A percentile compares a stretch with the other conserved stretches of the same genome.
These are phyloP conservation scores for Hibiscus mutabilis DNA, from an alignment of 345 rosid species.

Conservation along the genomic window DNA sequence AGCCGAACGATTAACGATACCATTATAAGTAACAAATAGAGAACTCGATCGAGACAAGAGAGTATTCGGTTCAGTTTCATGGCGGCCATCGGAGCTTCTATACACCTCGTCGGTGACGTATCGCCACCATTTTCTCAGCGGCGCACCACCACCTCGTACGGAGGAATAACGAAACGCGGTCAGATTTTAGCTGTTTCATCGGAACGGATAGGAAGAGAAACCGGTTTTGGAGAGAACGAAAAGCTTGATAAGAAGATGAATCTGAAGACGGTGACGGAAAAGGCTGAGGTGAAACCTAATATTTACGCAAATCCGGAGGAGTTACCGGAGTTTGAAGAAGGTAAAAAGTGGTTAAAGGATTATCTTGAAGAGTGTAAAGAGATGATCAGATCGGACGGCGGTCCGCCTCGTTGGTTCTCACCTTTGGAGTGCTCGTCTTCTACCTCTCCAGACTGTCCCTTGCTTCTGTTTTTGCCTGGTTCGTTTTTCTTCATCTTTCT, in stretches of 20 bases:
- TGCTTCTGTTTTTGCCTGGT: constrained; percentile 33
- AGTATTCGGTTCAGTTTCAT: background rate
- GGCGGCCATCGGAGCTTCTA: constrained; percentile 11
- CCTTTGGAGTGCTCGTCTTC: constrained; percentile 38
- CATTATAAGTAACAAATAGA: background rate
- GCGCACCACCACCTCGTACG: background rate
- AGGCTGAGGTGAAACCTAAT: background rate
- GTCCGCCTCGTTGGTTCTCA: constrained; percentile 70
- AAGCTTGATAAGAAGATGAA: background rate
- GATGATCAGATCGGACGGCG: constrained; percentile 36
- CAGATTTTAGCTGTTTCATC: constrained; percentile 7
- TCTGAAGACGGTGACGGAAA: background rate
- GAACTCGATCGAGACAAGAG: background rate
- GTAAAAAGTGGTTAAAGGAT: constrained; percentile 31
- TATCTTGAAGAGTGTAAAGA: constrained; percentile 32
- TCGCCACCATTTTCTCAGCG: background rate
- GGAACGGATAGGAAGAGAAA: background rate
- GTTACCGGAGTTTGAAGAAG: constrained; percentile 14
- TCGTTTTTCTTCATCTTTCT: background rate
- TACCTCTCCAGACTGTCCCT: constrained; percentile 5
- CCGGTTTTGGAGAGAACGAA: background rate
- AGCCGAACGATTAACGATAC: background rate
- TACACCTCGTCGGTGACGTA: background rate
- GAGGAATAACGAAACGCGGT: background rate
- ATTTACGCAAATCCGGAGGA: constrained; percentile 15